Conservation (phyloP, 106 monocot genomes). For the Dendrobium officinale region DNA sequence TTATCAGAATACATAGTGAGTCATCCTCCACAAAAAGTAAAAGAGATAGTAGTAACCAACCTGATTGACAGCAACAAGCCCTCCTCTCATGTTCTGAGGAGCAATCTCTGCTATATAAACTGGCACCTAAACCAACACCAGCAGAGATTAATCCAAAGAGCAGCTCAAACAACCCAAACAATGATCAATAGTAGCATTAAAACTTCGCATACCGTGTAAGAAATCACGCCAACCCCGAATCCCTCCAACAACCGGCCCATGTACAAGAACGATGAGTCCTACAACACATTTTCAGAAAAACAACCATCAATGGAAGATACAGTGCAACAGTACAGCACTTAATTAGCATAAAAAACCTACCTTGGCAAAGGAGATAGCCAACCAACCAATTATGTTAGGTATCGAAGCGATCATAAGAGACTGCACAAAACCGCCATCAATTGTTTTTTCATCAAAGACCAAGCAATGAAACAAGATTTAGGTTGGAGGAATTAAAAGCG, state of each 20-base stretch:
- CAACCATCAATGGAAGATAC: neutral
- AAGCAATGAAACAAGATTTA: neutral
- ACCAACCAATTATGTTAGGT: conserved; percentile 89
- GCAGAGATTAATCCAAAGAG: neutral
- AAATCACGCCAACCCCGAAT: conserved; percentile 89
- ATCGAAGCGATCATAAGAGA: conserved; percentile 92
- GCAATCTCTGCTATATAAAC: conserved; percentile 95
- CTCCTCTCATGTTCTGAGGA: conserved; percentile 94
- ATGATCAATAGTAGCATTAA: conserved; percentile 1
- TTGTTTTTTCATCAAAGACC: neutral
- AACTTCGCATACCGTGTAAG: conserved; percentile 43
- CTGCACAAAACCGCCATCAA: conserved; percentile 20
- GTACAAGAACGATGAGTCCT: conserved; percentile 91
- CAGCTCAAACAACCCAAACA: neutral
- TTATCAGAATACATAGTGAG: neutral
- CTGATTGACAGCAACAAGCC: conserved; percentile 90
- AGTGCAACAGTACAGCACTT: neutral
- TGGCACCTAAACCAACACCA: conserved; percentile 49
- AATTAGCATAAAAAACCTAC: conserved; percentile 23
- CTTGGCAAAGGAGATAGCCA: conserved; percentile 84
- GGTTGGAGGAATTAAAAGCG: neutral
- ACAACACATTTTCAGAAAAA: neutral
- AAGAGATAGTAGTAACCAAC: conserved; percentile 15
- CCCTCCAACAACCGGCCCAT: conserved; percentile 92
- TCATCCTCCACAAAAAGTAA: neutral